Percentiles rank a stretch among this genome's conserved stretches.
These are phyloP conservation scores for Austroboletus niveus DNA, from an alignment of 1,284 basidiomycete species.

Conservation along the genomic window DNA sequence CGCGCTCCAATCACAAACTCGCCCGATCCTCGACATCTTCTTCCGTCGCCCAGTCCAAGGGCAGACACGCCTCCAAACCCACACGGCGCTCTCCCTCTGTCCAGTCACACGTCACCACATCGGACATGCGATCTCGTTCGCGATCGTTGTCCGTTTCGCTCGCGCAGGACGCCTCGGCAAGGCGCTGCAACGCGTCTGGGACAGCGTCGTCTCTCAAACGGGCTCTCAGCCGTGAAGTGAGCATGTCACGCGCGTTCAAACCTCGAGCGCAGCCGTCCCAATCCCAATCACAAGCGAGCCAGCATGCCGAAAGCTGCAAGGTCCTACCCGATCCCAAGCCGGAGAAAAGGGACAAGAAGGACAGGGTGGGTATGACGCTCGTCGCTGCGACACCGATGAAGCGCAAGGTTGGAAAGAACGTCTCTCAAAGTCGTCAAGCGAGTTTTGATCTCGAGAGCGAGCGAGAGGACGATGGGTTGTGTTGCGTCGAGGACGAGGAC, in stretches of 20 bases:
- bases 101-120: conserved; percentile 8
- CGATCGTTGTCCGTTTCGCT: conserved; percentile 66
- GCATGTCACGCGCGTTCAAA: conserved; percentile 70
- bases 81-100: conserved; percentile 21
- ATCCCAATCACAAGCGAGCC: neutral
- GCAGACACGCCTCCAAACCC: conserved; percentile 5
- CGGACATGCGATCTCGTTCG: conserved; percentile 24
- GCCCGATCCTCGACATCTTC: conserved; percentile 13
- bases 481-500: no score
- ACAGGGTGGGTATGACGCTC: no score
- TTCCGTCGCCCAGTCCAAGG: conserved; percentile 16
- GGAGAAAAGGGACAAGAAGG: no score
- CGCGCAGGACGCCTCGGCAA: conserved; percentile 47
- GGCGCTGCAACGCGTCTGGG: conserved; percentile 37
- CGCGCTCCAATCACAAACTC: conserved; percentile 16
- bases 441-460: no score
- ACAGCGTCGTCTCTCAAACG: conserved; percentile 44
- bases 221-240: conserved; percentile 60
- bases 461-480: no score
- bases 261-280: conserved; percentile 17
- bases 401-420: neutral
- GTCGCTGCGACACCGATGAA: no score
- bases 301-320: no score
- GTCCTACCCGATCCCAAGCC: no score
- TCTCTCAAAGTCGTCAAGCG: neutral